Evolutionary conservation across 2,329 filamentous ascomycete species (phyloP), one percentile per base, ranked within the genome.

Genomic region (Coniochaeta hoffmannii): DNA sequence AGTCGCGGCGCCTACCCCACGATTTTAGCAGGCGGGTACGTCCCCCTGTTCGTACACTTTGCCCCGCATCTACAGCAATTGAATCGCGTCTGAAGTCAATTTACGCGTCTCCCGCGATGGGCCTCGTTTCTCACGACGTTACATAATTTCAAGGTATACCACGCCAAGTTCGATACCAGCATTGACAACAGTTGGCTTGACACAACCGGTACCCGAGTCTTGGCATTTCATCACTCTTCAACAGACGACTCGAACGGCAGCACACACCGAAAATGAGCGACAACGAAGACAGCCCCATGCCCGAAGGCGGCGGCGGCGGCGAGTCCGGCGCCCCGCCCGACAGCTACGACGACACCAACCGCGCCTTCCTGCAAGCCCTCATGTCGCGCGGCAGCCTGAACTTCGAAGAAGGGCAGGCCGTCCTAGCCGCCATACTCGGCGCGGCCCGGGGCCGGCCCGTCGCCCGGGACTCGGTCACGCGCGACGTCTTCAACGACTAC

Each of bases 361-460:
- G 90, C 56, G 92, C 93, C 9, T 96, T 99, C 66, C 77, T 97
- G 0, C 94, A 99, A 71, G 89, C 89, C 51, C 85, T 99, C 62
- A 79, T 97, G 69, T 84, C 89, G 3, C 85, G 86, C 52, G 88
- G 89, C 22, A 83, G 85, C 46, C 78, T 97, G 69, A 95, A 89
- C 0, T 83, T 88, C 59, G 77, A 83, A 54, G 84, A 95, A 64
- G 85, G 86, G 12, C 84, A 84, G 64, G 81, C 83, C 1, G 75
- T 97, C 24, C 77, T 97, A 14, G 90, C 92, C 3, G 81, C 80
- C 31, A 93, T 97, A 55, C 77, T 87, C 62, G 86, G 82, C 9
- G 82, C 80, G 11, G 26, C 46, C 66, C 46, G 59, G 61, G 0
- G 63, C 61, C 22, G 63, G 65, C 68, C 75, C 46, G 69, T 81